Evolutionary conservation across 2,329 filamentous ascomycete species (phyloP).

Genomic region (Hypoxylon sp.): DNA sequence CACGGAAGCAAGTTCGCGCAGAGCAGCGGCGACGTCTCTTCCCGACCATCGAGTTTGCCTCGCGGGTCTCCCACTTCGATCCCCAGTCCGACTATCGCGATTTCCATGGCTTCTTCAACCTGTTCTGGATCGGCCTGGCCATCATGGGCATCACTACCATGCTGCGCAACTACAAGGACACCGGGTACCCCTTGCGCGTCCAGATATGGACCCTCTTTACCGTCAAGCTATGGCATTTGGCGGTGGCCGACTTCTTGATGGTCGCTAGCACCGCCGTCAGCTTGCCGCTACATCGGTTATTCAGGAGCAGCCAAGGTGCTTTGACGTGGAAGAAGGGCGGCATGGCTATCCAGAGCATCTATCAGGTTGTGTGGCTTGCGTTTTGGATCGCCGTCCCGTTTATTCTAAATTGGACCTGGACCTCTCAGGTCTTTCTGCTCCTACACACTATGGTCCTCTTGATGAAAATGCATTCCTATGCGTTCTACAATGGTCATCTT

Average conservation of each 20-base stretch:
- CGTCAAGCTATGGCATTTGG: constrained; percentile 89
- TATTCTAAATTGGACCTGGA: constrained; percentile 92
- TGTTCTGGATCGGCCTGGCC: constrained; percentile 97
- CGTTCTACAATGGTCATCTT: constrained; percentile 97
- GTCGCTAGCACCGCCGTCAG: constrained; percentile 78
- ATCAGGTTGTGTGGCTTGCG: constrained; percentile 81
- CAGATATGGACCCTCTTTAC: constrained; percentile 91
- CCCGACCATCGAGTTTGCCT: constrained; percentile 90
- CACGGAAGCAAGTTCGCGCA: constrained; percentile 84
- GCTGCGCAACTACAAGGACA: constrained; percentile 93
- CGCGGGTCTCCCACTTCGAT: constrained; percentile 95
- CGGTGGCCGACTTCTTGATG: constrained; percentile 86
- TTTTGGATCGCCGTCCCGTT: constrained; percentile 91
- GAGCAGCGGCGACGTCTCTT: constrained; percentile 87
- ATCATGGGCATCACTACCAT: constrained; percentile 98
- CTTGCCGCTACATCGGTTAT: constrained; percentile 78
- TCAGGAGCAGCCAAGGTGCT: constrained; percentile 65
- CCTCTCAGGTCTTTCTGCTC: constrained; percentile 93
- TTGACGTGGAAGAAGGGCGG: constrained; percentile 83
- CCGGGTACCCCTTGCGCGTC: constrained; percentile 85
- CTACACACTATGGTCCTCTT: constrained; percentile 90
- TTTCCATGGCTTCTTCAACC: constrained; percentile 96
- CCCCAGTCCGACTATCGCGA: constrained; percentile 91
- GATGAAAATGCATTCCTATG: constrained; percentile 99
- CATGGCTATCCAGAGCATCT: constrained; percentile 85